Evolutionary conservation across 2,329 filamentous ascomycete genomes (phyloP).

Genomic region (Microdochium paspali): DNA sequence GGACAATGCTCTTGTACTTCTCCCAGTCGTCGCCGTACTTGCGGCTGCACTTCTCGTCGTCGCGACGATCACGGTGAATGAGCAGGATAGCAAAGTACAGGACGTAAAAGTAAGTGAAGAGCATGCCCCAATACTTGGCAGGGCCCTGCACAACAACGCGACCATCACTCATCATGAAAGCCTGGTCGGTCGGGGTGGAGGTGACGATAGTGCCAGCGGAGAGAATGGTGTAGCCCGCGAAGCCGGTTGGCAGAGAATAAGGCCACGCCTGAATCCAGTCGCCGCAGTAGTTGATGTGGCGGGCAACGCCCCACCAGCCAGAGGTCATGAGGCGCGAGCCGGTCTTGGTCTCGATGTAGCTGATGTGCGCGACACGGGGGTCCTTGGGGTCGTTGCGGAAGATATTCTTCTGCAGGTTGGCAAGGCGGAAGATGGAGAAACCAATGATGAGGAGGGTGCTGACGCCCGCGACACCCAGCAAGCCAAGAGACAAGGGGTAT

Average conservation of each 20-base stretch:
- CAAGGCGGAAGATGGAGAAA: conserved; percentile 88
- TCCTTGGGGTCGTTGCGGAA: conserved; percentile 85
- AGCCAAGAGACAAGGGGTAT: conserved; percentile 72
- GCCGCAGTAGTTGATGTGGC: conserved; percentile 93
- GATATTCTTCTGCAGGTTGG: conserved; percentile 89
- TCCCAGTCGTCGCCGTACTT: conserved; percentile 96
- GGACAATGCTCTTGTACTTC: conserved; percentile 74
- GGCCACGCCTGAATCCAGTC: conserved; percentile 94
- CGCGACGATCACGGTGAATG: conserved; percentile 75
- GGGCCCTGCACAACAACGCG: conserved; percentile 61
- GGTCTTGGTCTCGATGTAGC: conserved; percentile 75
- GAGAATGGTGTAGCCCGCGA: conserved; percentile 72
- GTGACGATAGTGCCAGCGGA: conserved; percentile 40
- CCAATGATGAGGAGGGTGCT: conserved; percentile 59
- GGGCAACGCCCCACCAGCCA: conserved; percentile 87
- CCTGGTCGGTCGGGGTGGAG: conserved; percentile 20
- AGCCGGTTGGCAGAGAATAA: conserved; percentile 76
- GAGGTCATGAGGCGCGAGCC: conserved; percentile 75
- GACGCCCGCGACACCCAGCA: conserved; percentile 53
- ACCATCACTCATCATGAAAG: conserved; percentile 44
- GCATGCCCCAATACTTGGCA: conserved; percentile 72
- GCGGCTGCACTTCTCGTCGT: conserved; percentile 81
- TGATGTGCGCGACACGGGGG: conserved; percentile 67
- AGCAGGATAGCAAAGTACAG: conserved; percentile 83
- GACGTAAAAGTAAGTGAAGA: conserved; percentile 91